phyloP scores from a whole-genome alignment of 2,329 filamentous ascomycete genomes.

The Trichoderma lentiforme region DNA sequence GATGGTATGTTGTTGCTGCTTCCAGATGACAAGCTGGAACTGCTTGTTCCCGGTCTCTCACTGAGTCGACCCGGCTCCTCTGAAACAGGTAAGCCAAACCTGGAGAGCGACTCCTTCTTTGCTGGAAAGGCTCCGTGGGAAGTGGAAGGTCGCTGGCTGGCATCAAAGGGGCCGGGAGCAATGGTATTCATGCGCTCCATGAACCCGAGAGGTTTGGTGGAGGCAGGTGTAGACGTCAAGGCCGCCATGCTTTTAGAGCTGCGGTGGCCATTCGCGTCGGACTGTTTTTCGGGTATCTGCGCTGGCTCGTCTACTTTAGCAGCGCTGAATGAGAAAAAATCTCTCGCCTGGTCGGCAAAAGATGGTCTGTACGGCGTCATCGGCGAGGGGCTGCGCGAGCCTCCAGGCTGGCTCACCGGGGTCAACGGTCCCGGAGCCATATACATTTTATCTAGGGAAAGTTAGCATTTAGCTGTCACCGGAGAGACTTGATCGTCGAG shows the following conservation, averaged over 20 bases:
- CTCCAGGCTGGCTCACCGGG: conserved; percentile 58
- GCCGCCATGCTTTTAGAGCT: conserved; percentile 20
- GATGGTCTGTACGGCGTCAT: conserved; percentile 49
- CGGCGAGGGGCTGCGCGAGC: conserved; percentile 62
- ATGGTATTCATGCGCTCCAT: conserved; percentile 64
- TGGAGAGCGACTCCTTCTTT: conserved; percentile 30
- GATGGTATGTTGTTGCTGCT: conserved; percentile 27
- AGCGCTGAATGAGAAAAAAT: conserved; percentile 41
- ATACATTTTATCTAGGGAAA: conserved; percentile 51
- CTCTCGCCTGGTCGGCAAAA: conserved; percentile 42
- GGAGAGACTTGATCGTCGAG: neutral
- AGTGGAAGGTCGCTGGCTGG: conserved; percentile 36
- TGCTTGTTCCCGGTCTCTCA: conserved; percentile 20
- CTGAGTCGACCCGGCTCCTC: conserved; percentile 7
- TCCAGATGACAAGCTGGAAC: conserved; percentile 21
- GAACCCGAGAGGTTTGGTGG: conserved; percentile 32
- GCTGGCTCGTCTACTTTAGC: conserved; percentile 36
- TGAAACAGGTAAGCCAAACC: conserved; percentile 7
- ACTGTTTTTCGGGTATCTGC: conserved; percentile 40
- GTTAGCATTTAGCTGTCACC: conserved; percentile 19
- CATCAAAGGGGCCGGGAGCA: conserved; percentile 63
- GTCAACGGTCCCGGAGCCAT: conserved; percentile 58
- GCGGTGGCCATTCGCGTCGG: conserved; percentile 50
- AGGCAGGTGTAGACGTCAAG: neutral
- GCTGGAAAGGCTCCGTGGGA: conserved; percentile 35